Conservation (phyloP, 495 filamentous ascomycete genomes). For the Apodospora peruviana region DNA sequence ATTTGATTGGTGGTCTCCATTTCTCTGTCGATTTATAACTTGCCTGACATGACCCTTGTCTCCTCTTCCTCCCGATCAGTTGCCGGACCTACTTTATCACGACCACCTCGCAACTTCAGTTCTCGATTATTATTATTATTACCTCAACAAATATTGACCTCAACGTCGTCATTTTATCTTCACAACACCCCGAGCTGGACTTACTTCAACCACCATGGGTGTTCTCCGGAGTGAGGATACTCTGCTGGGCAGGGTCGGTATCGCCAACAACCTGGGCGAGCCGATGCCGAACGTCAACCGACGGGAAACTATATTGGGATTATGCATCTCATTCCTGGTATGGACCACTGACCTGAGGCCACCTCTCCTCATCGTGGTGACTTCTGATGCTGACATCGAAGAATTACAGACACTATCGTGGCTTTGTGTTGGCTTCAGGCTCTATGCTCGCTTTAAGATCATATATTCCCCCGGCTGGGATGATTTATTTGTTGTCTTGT, state of each 20-base stretch:
- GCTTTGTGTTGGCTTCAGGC: conserved; percentile 21
- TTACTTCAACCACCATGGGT: no score
- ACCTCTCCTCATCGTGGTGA: not conserved
- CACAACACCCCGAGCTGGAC: no score
- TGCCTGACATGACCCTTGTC: no score
- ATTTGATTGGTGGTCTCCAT: no score
- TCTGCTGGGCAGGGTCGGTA: conserved; percentile 5
- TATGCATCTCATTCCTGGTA: conserved; percentile 22
- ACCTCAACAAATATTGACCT: no score
- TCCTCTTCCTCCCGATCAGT: no score
- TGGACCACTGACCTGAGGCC: not conserved
- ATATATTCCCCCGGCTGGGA: conserved; percentile 26
- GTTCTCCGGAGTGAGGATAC: conserved; percentile 6
- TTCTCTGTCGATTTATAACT: no score
- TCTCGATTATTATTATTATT: no score
- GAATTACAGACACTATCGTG: conserved; percentile 12
- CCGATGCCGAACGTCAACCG: conserved; percentile 18
- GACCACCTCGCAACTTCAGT: no score
- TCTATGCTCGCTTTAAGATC: conserved; percentile 22
- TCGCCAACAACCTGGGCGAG: conserved; percentile 19
- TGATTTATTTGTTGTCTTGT: conserved; percentile 27
- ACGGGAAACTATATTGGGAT: conserved; percentile 17
- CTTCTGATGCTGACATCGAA: not conserved
- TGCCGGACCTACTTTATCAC: no score
- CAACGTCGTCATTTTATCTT: no score